These are phyloP conservation scores for Xylaria venustula DNA, from an alignment of 495 filamentous ascomycete species.

Conservation along the genomic window DNA sequence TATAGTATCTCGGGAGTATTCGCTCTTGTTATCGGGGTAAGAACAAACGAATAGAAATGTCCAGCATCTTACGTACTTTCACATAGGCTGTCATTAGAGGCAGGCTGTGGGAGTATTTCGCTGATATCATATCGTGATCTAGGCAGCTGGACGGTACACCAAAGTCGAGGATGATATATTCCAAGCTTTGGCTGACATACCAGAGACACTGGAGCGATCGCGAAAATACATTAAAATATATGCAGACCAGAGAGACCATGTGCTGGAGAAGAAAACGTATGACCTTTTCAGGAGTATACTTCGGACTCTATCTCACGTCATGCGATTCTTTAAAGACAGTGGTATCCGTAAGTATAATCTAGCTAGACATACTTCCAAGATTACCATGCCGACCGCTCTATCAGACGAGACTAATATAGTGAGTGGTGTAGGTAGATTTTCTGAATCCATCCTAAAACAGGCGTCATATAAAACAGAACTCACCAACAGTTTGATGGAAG, in stretches of 20 bases:
- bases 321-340: constrained; percentile 8
- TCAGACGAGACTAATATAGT: background rate
- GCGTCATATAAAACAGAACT: constrained; percentile 3
- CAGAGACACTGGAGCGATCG: background rate
- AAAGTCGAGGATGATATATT: constrained; percentile 11
- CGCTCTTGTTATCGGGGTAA: constrained; percentile 5
- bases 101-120: background rate
- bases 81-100: background rate
- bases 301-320: background rate
- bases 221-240: constrained; percentile 4
- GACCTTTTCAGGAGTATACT: constrained; percentile 4
- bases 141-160: constrained; percentile 6
- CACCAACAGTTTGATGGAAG: background rate
- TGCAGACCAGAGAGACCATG: background rate
- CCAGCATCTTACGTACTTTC: background rate
- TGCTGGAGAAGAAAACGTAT: background rate
- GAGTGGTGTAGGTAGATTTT: constrained; percentile 1
- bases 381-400: too few species aligned
- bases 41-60: background rate
- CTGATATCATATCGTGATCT: background rate
- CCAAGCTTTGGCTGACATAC: background rate
- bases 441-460: constrained; percentile 3
- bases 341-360: background rate
- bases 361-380: background rate
- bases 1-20: constrained; percentile 6